Evolutionary conservation across 1,284 basidiomycete genomes (phyloP).

Genomic region (Trametes versicolor): DNA sequence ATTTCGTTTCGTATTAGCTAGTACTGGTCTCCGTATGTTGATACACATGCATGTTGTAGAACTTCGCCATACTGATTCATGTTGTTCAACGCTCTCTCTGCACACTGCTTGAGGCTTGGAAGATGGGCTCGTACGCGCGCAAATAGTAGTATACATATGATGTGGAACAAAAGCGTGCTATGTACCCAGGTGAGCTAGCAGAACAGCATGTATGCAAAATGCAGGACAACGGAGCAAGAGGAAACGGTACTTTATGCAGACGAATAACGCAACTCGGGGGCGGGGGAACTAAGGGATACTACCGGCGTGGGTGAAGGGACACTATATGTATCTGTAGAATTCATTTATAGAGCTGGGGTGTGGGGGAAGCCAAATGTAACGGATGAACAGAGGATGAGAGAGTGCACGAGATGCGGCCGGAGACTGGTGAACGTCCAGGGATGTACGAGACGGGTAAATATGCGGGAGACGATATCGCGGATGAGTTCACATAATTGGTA

Average conservation of each 20-base stretch:
- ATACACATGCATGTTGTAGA: slow-evolving; percentile 40
- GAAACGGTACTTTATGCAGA: slow-evolving; percentile 37
- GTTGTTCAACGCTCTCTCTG: slow-evolving; percentile 33
- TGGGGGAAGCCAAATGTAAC: slow-evolving; percentile 30
- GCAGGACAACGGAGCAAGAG: slow-evolving; percentile 38
- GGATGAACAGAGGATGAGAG: slow-evolving; percentile 46
- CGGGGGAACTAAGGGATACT: slow-evolving; percentile 33
- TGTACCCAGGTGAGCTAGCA: slow-evolving; percentile 40
- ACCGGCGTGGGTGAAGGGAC: slow-evolving; percentile 33
- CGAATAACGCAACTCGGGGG: slow-evolving; percentile 33
- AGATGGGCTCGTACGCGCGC: slow-evolving; percentile 28
- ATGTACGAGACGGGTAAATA: slow-evolving; percentile 39
- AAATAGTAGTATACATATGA: slow-evolving; percentile 43
- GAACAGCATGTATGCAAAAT: slow-evolving; percentile 45
- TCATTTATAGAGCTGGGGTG: slow-evolving; percentile 38
- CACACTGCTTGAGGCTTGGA: slow-evolving; percentile 12
- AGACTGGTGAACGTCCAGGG: slow-evolving; percentile 35
- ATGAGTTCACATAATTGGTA: slow-evolving; percentile 41
- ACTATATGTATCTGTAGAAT: slow-evolving; percentile 40
- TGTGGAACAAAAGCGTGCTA: slow-evolving; percentile 36
- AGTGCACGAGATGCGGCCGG: slow-evolving; percentile 35
- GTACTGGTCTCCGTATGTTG: slow-evolving; percentile 32
- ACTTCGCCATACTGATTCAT: slow-evolving; percentile 35
- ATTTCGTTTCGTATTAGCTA: slow-evolving; percentile 25
- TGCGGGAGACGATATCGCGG: slow-evolving; percentile 35